These are phyloP conservation scores for Actinomortierella wolfii DNA, from an alignment of 371 early-diverging fungal species.

Conservation along the genomic window DNA sequence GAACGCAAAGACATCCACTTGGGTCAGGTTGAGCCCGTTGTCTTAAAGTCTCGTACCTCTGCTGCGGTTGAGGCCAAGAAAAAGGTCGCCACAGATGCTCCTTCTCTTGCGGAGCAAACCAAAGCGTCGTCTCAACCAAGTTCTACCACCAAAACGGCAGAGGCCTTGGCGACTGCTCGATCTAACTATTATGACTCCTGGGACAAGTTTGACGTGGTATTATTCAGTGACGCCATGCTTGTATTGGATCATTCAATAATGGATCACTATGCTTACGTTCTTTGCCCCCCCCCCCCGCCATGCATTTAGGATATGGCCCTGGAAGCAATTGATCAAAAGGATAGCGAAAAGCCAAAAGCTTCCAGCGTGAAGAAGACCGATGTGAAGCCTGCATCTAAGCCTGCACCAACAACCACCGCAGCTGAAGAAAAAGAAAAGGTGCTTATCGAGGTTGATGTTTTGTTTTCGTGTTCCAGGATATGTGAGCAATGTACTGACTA, in stretches of 20 bases:
- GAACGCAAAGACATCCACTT: too few relatives aligned
- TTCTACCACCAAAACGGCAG: background rate
- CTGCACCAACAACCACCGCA: conserved; percentile 1
- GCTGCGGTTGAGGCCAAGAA: too few relatives aligned
- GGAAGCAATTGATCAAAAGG: conserved; percentile 11
- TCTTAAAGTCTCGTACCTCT: too few relatives aligned
- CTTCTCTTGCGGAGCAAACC: too few relatives aligned
- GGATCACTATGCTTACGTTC: too few relatives aligned
- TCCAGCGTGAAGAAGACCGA: conserved; percentile 9
- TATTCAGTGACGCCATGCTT: conserved; percentile 6
- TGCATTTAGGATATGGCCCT: conserved; percentile 10
- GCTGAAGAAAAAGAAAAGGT: conserved; percentile 70
- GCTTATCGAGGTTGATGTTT: background rate
- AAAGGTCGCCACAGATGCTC: too few relatives aligned
- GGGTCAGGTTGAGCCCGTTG: too few relatives aligned
- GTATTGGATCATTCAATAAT: too few relatives aligned
- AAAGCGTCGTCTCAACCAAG: too few relatives aligned
- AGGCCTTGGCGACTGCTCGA: conserved; percentile 11
- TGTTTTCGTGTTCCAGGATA: background rate
- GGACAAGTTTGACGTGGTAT: conserved; percentile 60
- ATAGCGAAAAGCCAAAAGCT: conserved; percentile 12
- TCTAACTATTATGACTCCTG: conserved; percentile 49
- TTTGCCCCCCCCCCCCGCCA: too few relatives aligned
- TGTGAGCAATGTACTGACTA: background rate
- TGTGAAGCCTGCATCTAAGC: background rate